Evolutionary conservation across 306 rosid genomes (phyloP).

Genomic region (Hylodesmum podocarpum): DNA sequence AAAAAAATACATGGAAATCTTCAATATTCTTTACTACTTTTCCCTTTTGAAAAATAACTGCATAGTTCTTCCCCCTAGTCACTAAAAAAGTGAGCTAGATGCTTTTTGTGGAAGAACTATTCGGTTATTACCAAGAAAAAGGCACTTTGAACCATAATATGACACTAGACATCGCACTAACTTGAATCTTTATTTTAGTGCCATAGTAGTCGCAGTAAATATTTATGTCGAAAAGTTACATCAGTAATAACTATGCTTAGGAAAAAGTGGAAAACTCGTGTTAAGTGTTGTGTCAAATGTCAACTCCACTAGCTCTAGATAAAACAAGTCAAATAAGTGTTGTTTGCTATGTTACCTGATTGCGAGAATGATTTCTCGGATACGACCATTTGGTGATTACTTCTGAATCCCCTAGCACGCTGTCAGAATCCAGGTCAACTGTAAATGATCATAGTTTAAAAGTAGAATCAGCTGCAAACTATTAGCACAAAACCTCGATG

Average conservation of each 20-base stretch:
- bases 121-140: not conserved
- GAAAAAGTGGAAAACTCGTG: not conserved
- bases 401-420: not conserved
- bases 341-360: not conserved
- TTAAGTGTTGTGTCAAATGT: not conserved
- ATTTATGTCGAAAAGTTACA: not conserved
- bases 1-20: not conserved
- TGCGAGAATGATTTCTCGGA: not conserved
- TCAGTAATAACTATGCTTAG: not conserved
- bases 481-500: not conserved
- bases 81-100: not conserved
- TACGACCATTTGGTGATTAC: not conserved
- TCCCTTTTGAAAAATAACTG: not conserved
- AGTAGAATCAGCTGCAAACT: constrained; percentile 7
- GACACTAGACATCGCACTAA: not conserved
- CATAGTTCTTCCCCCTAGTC: not conserved
- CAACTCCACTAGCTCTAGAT: not conserved
- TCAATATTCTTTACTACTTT: not conserved
- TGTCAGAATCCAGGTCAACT: not conserved
- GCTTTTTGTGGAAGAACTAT: not conserved
- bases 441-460: not conserved
- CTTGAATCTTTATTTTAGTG: not conserved
- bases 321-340: not conserved
- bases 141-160: not conserved
- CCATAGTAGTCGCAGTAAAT: not conserved